Conservation (phyloP, 306 rosid genomes). For the Benincasa hispida region DNA sequence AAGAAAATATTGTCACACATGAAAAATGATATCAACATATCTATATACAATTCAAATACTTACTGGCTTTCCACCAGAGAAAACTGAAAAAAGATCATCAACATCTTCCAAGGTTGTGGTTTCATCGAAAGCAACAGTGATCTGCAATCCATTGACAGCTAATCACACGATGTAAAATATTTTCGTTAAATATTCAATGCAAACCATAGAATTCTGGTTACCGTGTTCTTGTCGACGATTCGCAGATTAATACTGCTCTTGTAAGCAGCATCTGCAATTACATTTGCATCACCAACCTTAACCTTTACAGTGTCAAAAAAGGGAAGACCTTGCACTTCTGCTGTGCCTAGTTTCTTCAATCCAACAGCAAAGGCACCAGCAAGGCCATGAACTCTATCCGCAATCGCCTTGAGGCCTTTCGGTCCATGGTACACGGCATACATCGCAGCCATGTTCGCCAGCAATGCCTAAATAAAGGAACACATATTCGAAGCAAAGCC, state of each 20-base stretch:
- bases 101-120: conserved; percentile 92
- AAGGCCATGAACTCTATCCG: conserved; percentile 85
- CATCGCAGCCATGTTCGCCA: conserved; percentile 99
- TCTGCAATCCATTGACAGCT: conserved; percentile 22
- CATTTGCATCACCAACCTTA: conserved; percentile 54
- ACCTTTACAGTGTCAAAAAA: conserved; percentile 93
- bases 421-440: conserved; percentile 98
- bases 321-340: conserved; percentile 84
- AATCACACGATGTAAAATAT: conserved; percentile 14
- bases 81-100: conserved; percentile 75
- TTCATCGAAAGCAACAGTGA: conserved; percentile 89
- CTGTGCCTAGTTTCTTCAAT: conserved; percentile 75
- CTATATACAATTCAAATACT: conserved; percentile 7
- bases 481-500: conserved; percentile 9
- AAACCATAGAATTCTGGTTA: conserved; percentile 22
- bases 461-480: conserved; percentile 55
- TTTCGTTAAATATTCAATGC: conserved; percentile 8
- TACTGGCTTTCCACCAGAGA: conserved; percentile 52
- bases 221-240: conserved; percentile 63
- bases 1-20: not conserved
- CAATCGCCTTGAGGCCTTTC: conserved; percentile 78
- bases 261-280: conserved; percentile 59
- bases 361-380: conserved; percentile 86
- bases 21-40: not conserved
- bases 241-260: conserved; percentile 67